phyloP scores from a whole-genome alignment of 805 yeast species.

The Martiniozyma abietophila region DNA sequence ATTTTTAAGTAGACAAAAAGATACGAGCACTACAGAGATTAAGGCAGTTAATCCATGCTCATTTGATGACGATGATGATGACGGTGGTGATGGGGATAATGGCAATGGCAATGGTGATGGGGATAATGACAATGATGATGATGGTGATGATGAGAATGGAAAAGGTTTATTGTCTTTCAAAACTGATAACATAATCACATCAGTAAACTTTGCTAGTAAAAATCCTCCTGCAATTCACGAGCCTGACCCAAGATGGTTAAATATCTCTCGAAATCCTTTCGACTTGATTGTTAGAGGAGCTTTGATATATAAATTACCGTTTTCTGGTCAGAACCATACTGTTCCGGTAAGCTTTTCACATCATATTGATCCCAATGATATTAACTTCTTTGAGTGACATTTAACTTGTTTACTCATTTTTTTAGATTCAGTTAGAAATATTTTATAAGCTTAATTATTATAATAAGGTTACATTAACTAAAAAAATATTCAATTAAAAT shows the following conservation, averaged over 20 bases:
- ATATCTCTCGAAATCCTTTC: constrained; percentile 69
- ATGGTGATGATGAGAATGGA: neutral
- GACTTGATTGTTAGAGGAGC: constrained; percentile 80
- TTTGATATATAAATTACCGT: constrained; percentile 66
- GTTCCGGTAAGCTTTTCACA: constrained; percentile 53
- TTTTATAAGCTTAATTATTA: no score
- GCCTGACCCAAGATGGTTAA: constrained; percentile 54
- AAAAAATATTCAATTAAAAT: no score
- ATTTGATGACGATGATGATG: constrained; percentile 19
- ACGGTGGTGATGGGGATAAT: constrained; percentile 15
- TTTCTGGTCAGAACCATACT: constrained; percentile 43
- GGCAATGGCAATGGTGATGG: constrained; percentile 9
- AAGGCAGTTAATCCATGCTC: constrained; percentile 67
- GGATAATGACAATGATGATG: neutral
- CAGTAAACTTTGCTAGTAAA: no score
- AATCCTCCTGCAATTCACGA: constrained; percentile 7
- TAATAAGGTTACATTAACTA: no score
- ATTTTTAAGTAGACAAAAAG: constrained; percentile 52
- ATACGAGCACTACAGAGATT: constrained; percentile 56
- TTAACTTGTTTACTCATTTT: neutral
- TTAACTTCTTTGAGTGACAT: no score
- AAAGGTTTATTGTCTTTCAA: neutral
- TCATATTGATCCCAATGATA: constrained; percentile 40
- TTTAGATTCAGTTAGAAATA: no score
- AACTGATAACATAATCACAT: no score